phyloP scores from a whole-genome alignment of 2,329 filamentous ascomycete genomes.

The Leptographium lundbergii region DNA sequence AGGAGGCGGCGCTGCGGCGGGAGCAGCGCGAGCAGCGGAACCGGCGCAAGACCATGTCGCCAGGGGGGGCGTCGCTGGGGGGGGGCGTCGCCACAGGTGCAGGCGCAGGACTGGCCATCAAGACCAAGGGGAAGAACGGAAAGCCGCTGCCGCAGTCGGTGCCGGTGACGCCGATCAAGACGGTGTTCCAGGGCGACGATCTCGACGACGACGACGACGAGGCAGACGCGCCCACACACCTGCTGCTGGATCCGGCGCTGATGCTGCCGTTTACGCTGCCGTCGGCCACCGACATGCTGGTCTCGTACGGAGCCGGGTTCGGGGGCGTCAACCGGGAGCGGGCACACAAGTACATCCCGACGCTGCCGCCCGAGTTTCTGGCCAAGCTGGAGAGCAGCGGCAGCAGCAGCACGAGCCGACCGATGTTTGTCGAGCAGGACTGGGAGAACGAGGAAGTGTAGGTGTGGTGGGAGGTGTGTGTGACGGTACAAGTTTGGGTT shows the following conservation, averaged over 20 bases:
- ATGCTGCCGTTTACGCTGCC: conserved; percentile 94
- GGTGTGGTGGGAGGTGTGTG: not conserved
- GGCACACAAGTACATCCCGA: conserved; percentile 91
- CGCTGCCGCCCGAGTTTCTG: conserved; percentile 85
- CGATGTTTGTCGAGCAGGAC: conserved; percentile 50
- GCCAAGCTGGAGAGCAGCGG: conserved; percentile 63
- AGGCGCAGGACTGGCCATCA: too few relatives aligned
- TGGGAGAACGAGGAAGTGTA: conserved; percentile 54
- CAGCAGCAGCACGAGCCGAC: conserved; percentile 25
- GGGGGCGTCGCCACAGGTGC: too few relatives aligned
- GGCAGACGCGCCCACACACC: conserved; percentile 57
- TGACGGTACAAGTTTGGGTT: too few relatives aligned
- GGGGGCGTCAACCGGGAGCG: conserved; percentile 84
- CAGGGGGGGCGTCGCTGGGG: too few relatives aligned
- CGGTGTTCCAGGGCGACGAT: conserved; percentile 16
- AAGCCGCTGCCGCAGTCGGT: not conserved
- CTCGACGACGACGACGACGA: conserved; percentile 45
- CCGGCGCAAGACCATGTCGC: conserved; percentile 32
- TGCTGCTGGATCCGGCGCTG: conserved; percentile 77
- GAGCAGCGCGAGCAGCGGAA: conserved; percentile 31
- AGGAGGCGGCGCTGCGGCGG: conserved; percentile 52
- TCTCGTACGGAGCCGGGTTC: conserved; percentile 89
- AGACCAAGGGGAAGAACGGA: conserved; percentile 11
- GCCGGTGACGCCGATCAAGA: not conserved
- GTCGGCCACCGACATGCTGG: conserved; percentile 92